phyloP scores from a whole-genome alignment of 2,329 filamentous ascomycete species.

The Pseudogymnoascus sp. region DNA sequence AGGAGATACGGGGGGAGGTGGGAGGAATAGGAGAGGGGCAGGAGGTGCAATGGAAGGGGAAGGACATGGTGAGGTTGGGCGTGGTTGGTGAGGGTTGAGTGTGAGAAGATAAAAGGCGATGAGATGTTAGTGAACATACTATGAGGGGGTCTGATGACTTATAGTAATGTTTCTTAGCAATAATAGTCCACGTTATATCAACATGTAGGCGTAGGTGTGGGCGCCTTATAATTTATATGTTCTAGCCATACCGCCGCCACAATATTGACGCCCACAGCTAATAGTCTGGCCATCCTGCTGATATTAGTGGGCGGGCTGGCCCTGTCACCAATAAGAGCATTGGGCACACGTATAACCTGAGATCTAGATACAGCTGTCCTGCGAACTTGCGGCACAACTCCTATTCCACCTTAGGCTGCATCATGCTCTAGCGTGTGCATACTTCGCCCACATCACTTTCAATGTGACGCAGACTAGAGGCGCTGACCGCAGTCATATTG shows the following conservation, averaged over 20 bases:
- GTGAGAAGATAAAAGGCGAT: neutral
- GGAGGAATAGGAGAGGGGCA: neutral
- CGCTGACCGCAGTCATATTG: neutral
- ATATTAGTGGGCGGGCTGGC: neutral
- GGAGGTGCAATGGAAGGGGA: neutral
- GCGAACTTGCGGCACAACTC: neutral
- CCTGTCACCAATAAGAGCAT: neutral
- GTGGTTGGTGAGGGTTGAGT: neutral
- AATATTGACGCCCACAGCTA: neutral
- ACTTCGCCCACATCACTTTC: slow-evolving; percentile 9
- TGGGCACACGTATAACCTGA: neutral
- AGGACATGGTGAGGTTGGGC: neutral
- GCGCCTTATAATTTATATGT: neutral
- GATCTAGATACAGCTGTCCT: too few relatives aligned
- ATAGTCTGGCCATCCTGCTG: neutral
- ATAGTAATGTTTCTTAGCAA: neutral
- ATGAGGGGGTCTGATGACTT: neutral
- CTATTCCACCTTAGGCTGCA: neutral
- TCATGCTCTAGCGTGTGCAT: slow-evolving; percentile 15
- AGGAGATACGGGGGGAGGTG: neutral
- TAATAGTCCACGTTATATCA: neutral
- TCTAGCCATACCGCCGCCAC: neutral
- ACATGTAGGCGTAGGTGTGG: neutral
- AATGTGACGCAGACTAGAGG: neutral
- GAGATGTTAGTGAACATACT: neutral